Percentiles rank a stretch among this genome's conserved stretches.
Evolutionary conservation across 768 basidiomycete genomes (phyloP).

Genomic region (Pholiota conissans): DNA sequence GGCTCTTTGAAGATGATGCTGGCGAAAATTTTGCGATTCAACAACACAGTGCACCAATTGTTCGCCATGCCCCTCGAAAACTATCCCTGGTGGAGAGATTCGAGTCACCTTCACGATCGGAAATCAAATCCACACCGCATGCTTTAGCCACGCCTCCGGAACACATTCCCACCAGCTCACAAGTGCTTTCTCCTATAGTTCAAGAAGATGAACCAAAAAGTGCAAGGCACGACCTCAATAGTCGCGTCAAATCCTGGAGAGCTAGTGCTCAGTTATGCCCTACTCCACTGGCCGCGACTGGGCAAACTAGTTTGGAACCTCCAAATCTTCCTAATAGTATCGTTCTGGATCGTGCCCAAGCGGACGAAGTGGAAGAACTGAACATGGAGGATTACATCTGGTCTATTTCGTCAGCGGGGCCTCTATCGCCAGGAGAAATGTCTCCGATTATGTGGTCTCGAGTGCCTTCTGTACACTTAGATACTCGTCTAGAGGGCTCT

Average conservation of each 20-base stretch:
- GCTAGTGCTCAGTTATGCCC: conserved; percentile 52
- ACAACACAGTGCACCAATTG: conserved; percentile 28
- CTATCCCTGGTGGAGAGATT: conserved; percentile 70
- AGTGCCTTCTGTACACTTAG: conserved; percentile 57
- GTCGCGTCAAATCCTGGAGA: conserved; percentile 67
- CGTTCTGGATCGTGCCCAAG: conserved; percentile 26
- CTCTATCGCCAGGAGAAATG: conserved; percentile 42
- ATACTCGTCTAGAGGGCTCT: conserved; percentile 50
- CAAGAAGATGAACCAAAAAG: conserved; percentile 61
- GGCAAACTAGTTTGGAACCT: conserved; percentile 51
- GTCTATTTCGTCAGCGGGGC: conserved; percentile 72
- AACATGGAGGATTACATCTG: conserved; percentile 68
- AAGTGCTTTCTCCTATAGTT: conserved; percentile 56
- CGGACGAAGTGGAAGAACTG: conserved; percentile 39
- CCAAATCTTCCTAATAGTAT: conserved; percentile 50
- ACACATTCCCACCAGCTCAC: conserved; percentile 23
- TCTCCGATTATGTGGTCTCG: conserved; percentile 38
- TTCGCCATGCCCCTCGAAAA: conserved; percentile 61
- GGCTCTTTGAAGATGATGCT: conserved; percentile 39
- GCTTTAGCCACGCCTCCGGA: conserved; percentile 29
- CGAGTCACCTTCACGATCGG: conserved; percentile 44
- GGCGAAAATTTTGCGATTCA: conserved; percentile 29
- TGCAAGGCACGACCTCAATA: conserved; percentile 52
- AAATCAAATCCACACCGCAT: conserved; percentile 25
- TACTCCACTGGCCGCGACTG: conserved; percentile 45